A percentile compares a stretch with the other conserved stretches of the same genome.
phyloP scores from a whole-genome alignment of 2,329 filamentous ascomycete genomes.

The Pseudocercospora crystallina region DNA sequence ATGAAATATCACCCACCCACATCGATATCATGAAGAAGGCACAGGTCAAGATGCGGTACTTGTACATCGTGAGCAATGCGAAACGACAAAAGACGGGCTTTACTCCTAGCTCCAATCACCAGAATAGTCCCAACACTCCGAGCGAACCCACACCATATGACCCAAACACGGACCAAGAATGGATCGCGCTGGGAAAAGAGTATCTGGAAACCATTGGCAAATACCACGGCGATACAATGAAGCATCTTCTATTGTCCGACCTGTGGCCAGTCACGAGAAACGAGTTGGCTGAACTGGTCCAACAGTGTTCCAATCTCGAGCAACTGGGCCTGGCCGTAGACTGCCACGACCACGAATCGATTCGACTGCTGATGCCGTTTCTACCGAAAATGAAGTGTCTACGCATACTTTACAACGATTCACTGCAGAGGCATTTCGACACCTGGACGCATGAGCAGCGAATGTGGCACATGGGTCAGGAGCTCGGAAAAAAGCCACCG shows the following conservation, averaged over 20 bases:
- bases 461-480: conserved; percentile 32
- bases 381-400: conserved; percentile 43
- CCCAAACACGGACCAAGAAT: conserved; percentile 15
- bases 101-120: conserved; percentile 13
- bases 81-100: conserved; percentile 23
- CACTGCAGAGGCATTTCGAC: conserved; percentile 18
- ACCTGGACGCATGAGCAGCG: conserved; percentile 27
- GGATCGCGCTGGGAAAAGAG: conserved; percentile 40
- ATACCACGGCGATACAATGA: conserved; percentile 53
- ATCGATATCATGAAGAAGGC: conserved; percentile 36
- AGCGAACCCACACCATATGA: conserved; percentile 8
- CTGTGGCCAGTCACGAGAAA: conserved; percentile 54
- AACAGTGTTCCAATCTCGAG: conserved; percentile 57
- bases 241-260: conserved; percentile 58
- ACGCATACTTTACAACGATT: conserved; percentile 39
- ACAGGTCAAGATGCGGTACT: conserved; percentile 30
- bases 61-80: conserved; percentile 47
- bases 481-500: conserved; percentile 16
- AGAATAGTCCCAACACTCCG: conserved; percentile 27
- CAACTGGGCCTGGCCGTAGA: conserved; percentile 57
- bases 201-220: conserved; percentile 54
- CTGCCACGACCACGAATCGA: conserved; percentile 55
- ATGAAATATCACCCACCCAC: conserved; percentile 31
- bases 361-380: conserved; percentile 35
- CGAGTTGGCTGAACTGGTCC: conserved; percentile 53